Percentiles rank a stretch among this genome's conserved stretches.
phyloP scores from a whole-genome alignment of 202 grass and related monocot species.

The Brachypodium distachyon region DNA sequence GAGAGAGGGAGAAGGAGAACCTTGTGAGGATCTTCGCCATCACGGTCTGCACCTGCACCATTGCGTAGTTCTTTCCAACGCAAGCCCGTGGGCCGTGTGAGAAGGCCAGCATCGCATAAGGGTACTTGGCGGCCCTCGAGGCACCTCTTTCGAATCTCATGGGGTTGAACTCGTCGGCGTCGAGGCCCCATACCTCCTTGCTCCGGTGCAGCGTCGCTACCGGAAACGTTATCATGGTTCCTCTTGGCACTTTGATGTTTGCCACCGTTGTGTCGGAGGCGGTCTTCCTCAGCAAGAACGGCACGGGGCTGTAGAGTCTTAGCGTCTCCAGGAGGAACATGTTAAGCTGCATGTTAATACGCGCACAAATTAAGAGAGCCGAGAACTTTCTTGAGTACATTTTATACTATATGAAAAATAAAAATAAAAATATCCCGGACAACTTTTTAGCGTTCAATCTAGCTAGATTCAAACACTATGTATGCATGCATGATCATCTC shows the following conservation, averaged over 20 bases:
- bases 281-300: background rate
- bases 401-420: too few relatives aligned
- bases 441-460: too few relatives aligned
- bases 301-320: conserved; percentile 1
- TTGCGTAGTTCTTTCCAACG: conserved; percentile 5
- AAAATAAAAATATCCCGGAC: too few relatives aligned
- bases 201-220: background rate
- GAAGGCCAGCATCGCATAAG: background rate
- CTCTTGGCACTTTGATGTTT: background rate
- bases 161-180: background rate
- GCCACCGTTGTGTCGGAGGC: background rate
- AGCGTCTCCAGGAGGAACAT: conserved; percentile 17
- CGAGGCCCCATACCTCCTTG: background rate
- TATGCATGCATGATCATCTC: too few relatives aligned
- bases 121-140: background rate
- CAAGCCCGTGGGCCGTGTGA: background rate
- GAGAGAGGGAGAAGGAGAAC: conserved; percentile 29
- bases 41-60: conserved; percentile 10
- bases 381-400: too few relatives aligned
- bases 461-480: too few relatives aligned
- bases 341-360: conserved; percentile 12
- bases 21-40: conserved; percentile 23
- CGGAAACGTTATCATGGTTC: background rate
- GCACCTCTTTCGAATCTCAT: background rate
- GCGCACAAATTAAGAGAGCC: background rate